Percentiles rank a stretch among this genome's conserved stretches.
Evolutionary conservation across 1,139 yeast species (phyloP).

Genomic region (Zygoascus sp.): DNA sequence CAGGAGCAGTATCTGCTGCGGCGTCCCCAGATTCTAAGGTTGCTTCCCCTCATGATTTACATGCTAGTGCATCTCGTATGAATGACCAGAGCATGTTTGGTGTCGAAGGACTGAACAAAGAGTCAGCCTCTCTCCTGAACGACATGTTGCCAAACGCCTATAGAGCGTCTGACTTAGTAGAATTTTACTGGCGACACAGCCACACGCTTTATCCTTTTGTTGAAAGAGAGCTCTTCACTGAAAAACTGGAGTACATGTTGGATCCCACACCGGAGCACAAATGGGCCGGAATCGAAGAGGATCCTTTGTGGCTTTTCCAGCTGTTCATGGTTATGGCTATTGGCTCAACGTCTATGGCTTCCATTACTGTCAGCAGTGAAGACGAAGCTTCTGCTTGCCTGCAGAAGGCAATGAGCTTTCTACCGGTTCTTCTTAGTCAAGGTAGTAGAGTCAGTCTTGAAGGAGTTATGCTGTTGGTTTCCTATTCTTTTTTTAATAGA

Average conservation of each 20-base stretch:
- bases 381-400: slow-evolving; percentile 23
- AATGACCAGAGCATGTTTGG: background rate
- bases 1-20: background rate
- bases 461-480: slow-evolving; percentile 21
- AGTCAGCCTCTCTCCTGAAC: background rate
- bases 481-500: slow-evolving; percentile 27
- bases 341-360: slow-evolving; percentile 26
- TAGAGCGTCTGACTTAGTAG: slow-evolving; percentile 19
- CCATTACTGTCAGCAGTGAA: slow-evolving; percentile 21
- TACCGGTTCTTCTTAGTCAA: slow-evolving; percentile 17
- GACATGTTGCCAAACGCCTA: slow-evolving; percentile 16
- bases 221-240: slow-evolving; percentile 16
- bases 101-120: background rate
- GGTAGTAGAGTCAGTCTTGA: slow-evolving; percentile 21
- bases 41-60: background rate
- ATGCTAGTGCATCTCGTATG: no score
- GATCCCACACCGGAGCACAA: slow-evolving; percentile 9
- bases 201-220: slow-evolving; percentile 25
- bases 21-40: slow-evolving; percentile 3
- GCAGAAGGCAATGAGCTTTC: slow-evolving; percentile 20
- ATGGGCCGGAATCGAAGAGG: slow-evolving; percentile 13
- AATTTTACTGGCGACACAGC: slow-evolving; percentile 25
- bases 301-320: slow-evolving; percentile 21
- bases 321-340: slow-evolving; percentile 25
- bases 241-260: slow-evolving; percentile 15